These are phyloP conservation scores for Fusarium guadeloupense DNA, from an alignment of 2,329 filamentous ascomycete species.

Conservation along the genomic window DNA sequence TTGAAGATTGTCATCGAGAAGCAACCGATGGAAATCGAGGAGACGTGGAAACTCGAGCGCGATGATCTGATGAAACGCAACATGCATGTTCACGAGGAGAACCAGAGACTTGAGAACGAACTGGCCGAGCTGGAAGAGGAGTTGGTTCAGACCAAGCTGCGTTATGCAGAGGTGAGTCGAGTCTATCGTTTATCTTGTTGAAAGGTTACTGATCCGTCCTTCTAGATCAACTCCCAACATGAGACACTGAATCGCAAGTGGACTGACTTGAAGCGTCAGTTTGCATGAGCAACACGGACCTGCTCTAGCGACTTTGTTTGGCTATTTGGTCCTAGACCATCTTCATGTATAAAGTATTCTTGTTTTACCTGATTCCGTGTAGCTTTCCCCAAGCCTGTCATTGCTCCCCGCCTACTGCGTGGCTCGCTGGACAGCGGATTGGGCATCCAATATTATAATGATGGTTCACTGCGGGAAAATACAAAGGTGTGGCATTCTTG, in stretches of 20 bases:
- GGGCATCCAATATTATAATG: constrained; percentile 36
- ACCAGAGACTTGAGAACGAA: constrained; percentile 86
- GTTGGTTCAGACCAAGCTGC: constrained; percentile 93
- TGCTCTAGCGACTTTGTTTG: constrained; percentile 15
- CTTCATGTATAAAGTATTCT: constrained; percentile 43
- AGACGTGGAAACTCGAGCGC: constrained; percentile 82
- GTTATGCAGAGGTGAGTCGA: constrained; percentile 87
- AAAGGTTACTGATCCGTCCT: constrained; percentile 24
- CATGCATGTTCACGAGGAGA: constrained; percentile 92
- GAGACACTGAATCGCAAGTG: constrained; percentile 80
- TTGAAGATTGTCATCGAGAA: constrained; percentile 86
- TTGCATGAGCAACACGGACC: constrained; percentile 49
- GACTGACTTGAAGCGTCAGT: constrained; percentile 74
- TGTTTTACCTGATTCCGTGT: constrained; percentile 21
- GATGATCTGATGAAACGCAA: constrained; percentile 93
- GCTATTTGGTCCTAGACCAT: constrained; percentile 11
- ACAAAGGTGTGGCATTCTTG: constrained; percentile 24
- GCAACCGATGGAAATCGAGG: constrained; percentile 89
- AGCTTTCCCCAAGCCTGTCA: constrained; percentile 10
- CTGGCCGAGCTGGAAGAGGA: constrained; percentile 91
- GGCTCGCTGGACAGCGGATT: constrained; percentile 22
- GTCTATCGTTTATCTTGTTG: background rate
- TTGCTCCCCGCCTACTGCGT: constrained; percentile 8
- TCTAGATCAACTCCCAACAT: constrained; percentile 74
- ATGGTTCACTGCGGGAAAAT: constrained; percentile 26